These are phyloP conservation scores for Phytophthora palmivora DNA, from an alignment of 352 stramenopile genomes.

Conservation along the genomic window DNA sequence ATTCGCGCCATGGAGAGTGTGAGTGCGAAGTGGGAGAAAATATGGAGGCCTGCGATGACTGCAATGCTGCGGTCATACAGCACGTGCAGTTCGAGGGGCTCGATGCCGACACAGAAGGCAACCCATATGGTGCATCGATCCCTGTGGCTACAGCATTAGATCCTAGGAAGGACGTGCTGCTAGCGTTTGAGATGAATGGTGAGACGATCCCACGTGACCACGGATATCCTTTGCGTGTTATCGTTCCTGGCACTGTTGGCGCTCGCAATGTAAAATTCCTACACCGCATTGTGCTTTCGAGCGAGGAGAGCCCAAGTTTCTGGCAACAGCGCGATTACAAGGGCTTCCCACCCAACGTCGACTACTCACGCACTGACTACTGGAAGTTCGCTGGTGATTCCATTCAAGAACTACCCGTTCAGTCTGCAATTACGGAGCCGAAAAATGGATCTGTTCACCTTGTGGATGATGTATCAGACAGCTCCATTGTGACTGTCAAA, in stretches of 20 bases:
- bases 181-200: constrained; percentile 99
- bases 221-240: constrained; percentile 95
- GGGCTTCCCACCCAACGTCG: constrained; percentile 84
- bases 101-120: constrained; percentile 84
- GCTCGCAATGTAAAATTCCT: constrained; percentile 98
- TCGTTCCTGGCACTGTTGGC: constrained; percentile 96
- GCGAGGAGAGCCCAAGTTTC: constrained; percentile 87
- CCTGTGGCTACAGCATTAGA: constrained; percentile 94
- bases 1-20: constrained; percentile 53
- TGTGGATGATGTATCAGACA: constrained; percentile 64
- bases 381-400: constrained; percentile 87
- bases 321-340: constrained; percentile 96
- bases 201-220: constrained; percentile 94
- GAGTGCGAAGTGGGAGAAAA: constrained; percentile 66
- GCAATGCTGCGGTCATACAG: constrained; percentile 68
- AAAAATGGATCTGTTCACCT: constrained; percentile 57
- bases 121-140: constrained; percentile 90
- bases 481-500: constrained; percentile 89
- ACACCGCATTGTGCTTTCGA: constrained; percentile 87
- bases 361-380: constrained; percentile 87
- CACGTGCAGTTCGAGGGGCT: constrained; percentile 89
- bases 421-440: constrained; percentile 91
- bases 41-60: constrained; percentile 62
- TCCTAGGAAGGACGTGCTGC: constrained; percentile 95
- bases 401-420: constrained; percentile 93